Base-by-base conservation (phyloP, 306 rosid species). In the Lathyrus tuberosus region DNA sequence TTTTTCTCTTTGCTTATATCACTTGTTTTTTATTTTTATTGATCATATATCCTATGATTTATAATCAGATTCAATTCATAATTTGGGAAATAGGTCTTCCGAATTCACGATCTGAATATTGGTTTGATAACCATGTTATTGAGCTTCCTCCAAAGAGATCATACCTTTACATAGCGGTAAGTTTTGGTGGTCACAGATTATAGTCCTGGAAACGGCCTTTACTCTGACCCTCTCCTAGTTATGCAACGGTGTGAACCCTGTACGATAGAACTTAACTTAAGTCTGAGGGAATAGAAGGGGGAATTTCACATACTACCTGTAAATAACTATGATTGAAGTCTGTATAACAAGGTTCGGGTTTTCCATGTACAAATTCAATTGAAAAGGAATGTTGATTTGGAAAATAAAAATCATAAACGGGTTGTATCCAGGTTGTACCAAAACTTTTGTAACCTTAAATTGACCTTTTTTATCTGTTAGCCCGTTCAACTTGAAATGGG, bases 81-180 rank as follows among this genome's bases (percentile, higher is more conserved):
- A 58, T 31, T 31, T 3, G 18, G 20, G 40, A 58, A 58, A 58
- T 30, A 8, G 22, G 42, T 58, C 18, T 58, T 58, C 17, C 5
- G 42, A 58, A 22, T 14, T 58, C 11, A 31, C 64, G 6, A 58
- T 58, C 8, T 28, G 64, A 28, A n/a, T 58, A 20, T 58, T n/a
- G 11, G 15, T 58, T 58, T 12, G 3, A 31, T n/a, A 31, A 31
- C 24, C 42, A 58, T n/a, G 64, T 28, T 58, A 54, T 54, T 54
- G 65, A 62, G 68, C 59, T 44, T 67, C 5, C 28, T 60, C 22
- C 24, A 60, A 31, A 52, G 60, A 42, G 76, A 31, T 65, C 9
- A 10, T 41, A 43, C 44, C 58, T 53, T 43, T 43, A 62, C 52
- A n/a, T 13, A 62, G 33, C 4, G 6, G 47, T 40, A 40, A 60